Evolutionary conservation across 306 rosid genomes (phyloP).

Genomic region (Vigna trinervia): DNA sequence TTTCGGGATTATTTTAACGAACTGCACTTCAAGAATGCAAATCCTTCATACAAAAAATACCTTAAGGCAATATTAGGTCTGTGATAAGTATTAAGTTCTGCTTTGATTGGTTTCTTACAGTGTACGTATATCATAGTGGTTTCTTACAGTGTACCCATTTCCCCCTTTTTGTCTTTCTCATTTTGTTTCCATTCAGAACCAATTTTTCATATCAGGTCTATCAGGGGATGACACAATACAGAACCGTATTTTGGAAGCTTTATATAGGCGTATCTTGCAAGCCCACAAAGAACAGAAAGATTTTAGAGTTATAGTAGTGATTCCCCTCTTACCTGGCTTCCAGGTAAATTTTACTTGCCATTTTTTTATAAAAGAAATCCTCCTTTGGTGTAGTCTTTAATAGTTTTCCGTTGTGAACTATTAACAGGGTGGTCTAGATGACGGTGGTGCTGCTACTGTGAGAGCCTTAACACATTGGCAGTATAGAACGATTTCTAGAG

Average conservation of each 20-base stretch:
- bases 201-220: constrained; percentile 96
- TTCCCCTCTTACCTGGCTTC: constrained; percentile 98
- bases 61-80: constrained; percentile 25
- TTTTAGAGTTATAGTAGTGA: constrained; percentile 86
- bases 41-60: background rate
- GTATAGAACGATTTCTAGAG: constrained; percentile 91
- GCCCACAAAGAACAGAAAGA: constrained; percentile 79
- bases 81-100: constrained; percentile 4
- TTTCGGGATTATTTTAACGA: background rate
- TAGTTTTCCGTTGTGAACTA: constrained; percentile 19
- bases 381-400: constrained; percentile 27
- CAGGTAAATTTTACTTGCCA: constrained; percentile 60
- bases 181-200: constrained; percentile 70
- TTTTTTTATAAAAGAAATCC: constrained; percentile 5
- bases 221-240: constrained; percentile 72
- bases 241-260: constrained; percentile 89
- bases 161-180: constrained; percentile 22
- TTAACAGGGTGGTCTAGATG: constrained; percentile 93
- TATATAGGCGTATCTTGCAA: constrained; percentile 79
- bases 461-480: constrained; percentile 99
- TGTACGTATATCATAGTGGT: constrained; percentile 21
- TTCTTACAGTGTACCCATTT: constrained; percentile 32
- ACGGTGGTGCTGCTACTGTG: constrained; percentile 95
- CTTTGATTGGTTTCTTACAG: constrained; percentile 28
- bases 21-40: background rate